Conservation (phyloP, 768 basidiomycete genomes). For the Lentinula detonsa region DNA sequence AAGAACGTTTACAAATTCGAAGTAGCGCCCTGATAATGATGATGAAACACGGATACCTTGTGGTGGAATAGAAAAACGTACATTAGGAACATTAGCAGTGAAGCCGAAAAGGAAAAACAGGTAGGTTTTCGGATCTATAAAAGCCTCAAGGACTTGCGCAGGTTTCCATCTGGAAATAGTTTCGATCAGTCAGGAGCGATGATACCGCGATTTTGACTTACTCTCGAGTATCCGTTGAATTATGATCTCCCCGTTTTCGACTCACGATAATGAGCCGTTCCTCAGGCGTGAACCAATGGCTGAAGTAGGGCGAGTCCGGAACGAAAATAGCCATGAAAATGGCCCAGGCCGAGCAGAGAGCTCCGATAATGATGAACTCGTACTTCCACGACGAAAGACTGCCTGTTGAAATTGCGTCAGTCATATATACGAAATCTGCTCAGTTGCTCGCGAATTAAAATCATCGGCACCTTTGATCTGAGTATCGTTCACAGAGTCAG, state of each 20-base stretch:
- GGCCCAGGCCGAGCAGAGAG: conserved; percentile 22
- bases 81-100: conserved; percentile 19
- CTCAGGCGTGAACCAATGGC: conserved; percentile 23
- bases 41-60: not conserved
- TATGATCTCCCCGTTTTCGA: conserved; percentile 24
- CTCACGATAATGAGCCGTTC: conserved; percentile 28
- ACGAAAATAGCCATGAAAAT: conserved; percentile 23
- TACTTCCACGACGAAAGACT: conserved; percentile 9
- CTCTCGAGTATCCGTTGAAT: conserved; percentile 19
- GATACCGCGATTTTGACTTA: not conserved
- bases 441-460: no score
- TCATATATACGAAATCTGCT: not conserved
- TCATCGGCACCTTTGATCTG: conserved; percentile 5
- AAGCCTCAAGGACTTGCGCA: conserved; percentile 18
- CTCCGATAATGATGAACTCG: conserved; percentile 26
- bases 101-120: conserved; percentile 25
- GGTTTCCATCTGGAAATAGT: conserved; percentile 8
- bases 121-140: conserved; percentile 27
- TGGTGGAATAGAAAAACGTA: not conserved
- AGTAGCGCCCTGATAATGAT: conserved; percentile 14
- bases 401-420: not conserved
- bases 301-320: conserved; percentile 26
- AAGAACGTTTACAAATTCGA: conserved; percentile 17
- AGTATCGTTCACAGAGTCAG: not conserved
- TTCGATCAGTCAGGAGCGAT: not conserved